These are phyloP conservation scores for Chondrus crispus DNA, from an alignment of 23 red algal genomes.

Conservation along the genomic window DNA sequence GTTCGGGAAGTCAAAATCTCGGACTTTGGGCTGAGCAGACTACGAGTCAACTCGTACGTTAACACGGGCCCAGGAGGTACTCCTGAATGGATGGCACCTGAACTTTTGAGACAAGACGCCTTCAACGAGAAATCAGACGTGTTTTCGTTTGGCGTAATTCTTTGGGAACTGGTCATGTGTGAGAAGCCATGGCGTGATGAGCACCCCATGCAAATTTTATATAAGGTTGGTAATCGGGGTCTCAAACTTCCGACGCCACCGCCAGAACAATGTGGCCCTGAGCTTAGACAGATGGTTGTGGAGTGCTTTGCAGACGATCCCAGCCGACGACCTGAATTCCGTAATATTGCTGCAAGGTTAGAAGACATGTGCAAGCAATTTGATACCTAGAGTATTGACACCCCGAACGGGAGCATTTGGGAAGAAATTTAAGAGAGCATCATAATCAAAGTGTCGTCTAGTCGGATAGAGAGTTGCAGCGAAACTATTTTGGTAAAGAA, in stretches of 20 bases:
- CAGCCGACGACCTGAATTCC: slow-evolving; percentile 49
- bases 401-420: no score
- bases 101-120: slow-evolving; percentile 87
- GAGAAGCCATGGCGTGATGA: slow-evolving; percentile 96
- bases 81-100: slow-evolving; percentile 99
- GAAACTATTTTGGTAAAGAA: no score
- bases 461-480: no score
- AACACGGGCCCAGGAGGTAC: slow-evolving; percentile 97
- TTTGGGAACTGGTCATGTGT: slow-evolving; percentile 98
- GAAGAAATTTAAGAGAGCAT: no score
- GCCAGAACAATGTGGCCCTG: slow-evolving; percentile 54
- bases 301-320: slow-evolving; percentile 79
- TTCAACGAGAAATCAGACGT: slow-evolving; percentile 93
- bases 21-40: slow-evolving; percentile 92
- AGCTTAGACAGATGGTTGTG: slow-evolving; percentile 79
- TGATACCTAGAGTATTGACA: slow-evolving; percentile 68
- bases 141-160: slow-evolving; percentile 97
- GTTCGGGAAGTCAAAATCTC: slow-evolving; percentile 89
- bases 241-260: slow-evolving; percentile 83
- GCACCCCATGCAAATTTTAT: slow-evolving; percentile 97
- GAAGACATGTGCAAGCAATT: slow-evolving; percentile 64
- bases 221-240: slow-evolving; percentile 81
- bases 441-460: no score
- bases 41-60: slow-evolving; percentile 74
- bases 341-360: slow-evolving; percentile 58